Evolutionary conservation across 805 yeast genomes (phyloP).

Genomic region (Saturnispora quitensis): DNA sequence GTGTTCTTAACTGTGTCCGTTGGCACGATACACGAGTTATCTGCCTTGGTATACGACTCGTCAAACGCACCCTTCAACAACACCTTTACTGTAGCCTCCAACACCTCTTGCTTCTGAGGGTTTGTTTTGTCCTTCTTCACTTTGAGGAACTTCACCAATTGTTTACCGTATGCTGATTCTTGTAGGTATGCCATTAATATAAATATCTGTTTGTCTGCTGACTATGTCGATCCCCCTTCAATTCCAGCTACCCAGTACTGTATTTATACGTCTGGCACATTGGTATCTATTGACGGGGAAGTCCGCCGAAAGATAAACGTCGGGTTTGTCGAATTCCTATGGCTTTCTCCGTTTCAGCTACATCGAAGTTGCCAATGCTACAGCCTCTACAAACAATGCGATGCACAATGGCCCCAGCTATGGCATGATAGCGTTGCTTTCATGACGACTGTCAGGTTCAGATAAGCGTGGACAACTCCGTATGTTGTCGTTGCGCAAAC

Average conservation of each 20-base stretch:
- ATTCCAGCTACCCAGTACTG: neutral
- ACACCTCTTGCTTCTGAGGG: slow-evolving; percentile 68
- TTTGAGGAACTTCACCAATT: slow-evolving; percentile 84
- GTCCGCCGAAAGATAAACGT: neutral
- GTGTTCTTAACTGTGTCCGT: slow-evolving; percentile 93
- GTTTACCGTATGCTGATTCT: slow-evolving; percentile 78
- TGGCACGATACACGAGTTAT: slow-evolving; percentile 83
- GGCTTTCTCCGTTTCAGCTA: neutral
- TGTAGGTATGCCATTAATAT: slow-evolving; percentile 23
- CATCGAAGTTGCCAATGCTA: neutral
- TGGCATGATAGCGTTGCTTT: neutral
- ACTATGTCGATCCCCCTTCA: too few relatives aligned
- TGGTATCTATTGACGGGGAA: neutral
- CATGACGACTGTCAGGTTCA: neutral
- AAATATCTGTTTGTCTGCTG: neutral
- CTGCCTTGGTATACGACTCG: slow-evolving; percentile 75
- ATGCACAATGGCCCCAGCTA: neutral
- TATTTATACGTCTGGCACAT: neutral
- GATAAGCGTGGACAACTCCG: neutral
- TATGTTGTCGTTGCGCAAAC: neutral
- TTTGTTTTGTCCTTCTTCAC: slow-evolving; percentile 70
- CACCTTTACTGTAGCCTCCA: slow-evolving; percentile 76
- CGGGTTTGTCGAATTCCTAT: neutral
- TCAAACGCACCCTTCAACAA: slow-evolving; percentile 75
- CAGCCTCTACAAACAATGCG: neutral